These are phyloP conservation scores for Malbranchea zuffiana DNA, from an alignment of 2,329 filamentous ascomycete genomes.

Conservation along the genomic window DNA sequence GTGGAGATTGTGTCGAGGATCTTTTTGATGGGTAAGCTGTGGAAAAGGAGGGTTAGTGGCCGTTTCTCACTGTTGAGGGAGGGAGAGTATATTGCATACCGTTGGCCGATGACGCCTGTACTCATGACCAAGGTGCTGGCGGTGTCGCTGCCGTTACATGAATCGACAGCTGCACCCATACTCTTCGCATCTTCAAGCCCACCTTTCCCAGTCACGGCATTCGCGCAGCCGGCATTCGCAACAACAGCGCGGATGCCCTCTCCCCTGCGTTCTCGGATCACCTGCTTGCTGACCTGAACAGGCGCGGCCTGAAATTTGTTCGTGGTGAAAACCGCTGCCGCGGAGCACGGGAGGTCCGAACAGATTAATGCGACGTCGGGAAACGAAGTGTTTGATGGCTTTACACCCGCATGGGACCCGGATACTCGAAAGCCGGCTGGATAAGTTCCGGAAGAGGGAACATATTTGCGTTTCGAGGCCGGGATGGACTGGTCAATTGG, in stretches of 20 bases:
- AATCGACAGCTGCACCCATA: slow-evolving; percentile 73
- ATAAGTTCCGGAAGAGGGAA: slow-evolving; percentile 74
- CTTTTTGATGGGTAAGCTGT: slow-evolving; percentile 75
- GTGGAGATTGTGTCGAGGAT: slow-evolving; percentile 73
- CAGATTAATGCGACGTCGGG: slow-evolving; percentile 83
- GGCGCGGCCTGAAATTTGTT: slow-evolving; percentile 98
- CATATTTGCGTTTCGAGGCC: slow-evolving; percentile 75
- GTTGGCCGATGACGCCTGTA: slow-evolving; percentile 93
- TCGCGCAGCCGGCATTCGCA: slow-evolving; percentile 92
- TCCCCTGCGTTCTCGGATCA: slow-evolving; percentile 56
- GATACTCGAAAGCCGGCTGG: slow-evolving; percentile 81
- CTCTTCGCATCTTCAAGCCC: slow-evolving; percentile 76
- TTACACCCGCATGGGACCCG: slow-evolving; percentile 84
- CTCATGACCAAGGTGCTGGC: slow-evolving; percentile 84
- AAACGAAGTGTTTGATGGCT: slow-evolving; percentile 80
- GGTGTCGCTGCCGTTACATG: slow-evolving; percentile 41
- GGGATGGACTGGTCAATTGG: slow-evolving; percentile 49
- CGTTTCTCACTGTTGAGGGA: background rate
- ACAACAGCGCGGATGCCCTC: slow-evolving; percentile 68
- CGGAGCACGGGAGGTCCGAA: slow-evolving; percentile 75
- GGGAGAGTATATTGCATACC: slow-evolving; percentile 37
- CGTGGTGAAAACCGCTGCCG: slow-evolving; percentile 89
- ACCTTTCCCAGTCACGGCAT: slow-evolving; percentile 86
- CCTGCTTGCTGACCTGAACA: slow-evolving; percentile 69
- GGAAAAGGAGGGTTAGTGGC: slow-evolving; percentile 5